phyloP scores from a whole-genome alignment of 2,329 filamentous ascomycete species.

The Fusarium papillatum region DNA sequence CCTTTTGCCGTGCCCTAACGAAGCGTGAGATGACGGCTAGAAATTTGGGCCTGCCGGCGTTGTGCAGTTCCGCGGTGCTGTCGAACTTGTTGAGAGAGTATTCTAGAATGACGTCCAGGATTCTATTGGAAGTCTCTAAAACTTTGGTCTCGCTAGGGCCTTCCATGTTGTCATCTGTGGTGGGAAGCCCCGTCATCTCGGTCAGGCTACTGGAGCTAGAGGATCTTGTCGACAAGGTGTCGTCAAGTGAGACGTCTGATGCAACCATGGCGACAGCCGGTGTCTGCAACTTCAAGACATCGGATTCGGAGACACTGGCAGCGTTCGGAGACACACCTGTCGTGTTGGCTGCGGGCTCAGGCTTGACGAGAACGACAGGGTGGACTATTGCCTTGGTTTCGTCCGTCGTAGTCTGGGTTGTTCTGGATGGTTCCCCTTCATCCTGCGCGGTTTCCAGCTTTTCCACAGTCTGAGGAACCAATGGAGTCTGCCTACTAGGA shows the following conservation, averaged over 20 bases:
- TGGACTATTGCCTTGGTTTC: neutral
- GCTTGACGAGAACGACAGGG: neutral
- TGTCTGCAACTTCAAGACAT: neutral
- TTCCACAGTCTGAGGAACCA: neutral
- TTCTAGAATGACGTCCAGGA: slow-evolving; percentile 43
- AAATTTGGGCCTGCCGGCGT: slow-evolving; percentile 39
- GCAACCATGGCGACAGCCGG: neutral
- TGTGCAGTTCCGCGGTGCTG: slow-evolving; percentile 28
- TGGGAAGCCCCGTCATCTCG: neutral
- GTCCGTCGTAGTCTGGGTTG: neutral
- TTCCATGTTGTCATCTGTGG: neutral
- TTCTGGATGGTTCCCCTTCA: neutral
- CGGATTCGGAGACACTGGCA: neutral
- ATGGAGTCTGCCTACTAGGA: neutral
- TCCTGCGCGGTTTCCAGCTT: neutral
- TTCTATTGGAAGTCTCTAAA: slow-evolving; percentile 35
- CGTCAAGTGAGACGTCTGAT: neutral
- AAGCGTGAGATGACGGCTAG: slow-evolving; percentile 39
- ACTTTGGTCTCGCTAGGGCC: neutral
- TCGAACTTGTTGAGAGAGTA: slow-evolving; percentile 46
- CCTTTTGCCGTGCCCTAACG: slow-evolving; percentile 27
- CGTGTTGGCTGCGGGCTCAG: neutral
- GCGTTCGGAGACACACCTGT: neutral
- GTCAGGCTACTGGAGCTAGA: neutral
- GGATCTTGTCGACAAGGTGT: neutral